phyloP scores from a whole-genome alignment of 1,139 yeast species.

The Kluyveromyces sp. region DNA sequence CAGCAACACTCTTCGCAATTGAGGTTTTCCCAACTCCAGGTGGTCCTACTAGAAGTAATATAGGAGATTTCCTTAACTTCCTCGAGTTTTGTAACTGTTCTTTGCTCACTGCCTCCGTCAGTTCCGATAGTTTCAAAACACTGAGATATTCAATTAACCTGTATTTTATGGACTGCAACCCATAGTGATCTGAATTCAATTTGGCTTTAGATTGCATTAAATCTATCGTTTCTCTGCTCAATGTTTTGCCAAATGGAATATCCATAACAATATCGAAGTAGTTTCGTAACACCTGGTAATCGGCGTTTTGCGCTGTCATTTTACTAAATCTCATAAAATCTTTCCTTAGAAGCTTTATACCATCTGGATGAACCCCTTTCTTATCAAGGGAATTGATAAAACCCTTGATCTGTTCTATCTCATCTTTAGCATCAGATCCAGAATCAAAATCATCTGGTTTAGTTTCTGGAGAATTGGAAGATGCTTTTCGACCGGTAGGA shows the following conservation, averaged over 20 bases:
- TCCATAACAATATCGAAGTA: constrained; percentile 61
- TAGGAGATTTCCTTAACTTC: constrained; percentile 41
- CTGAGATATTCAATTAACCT: constrained; percentile 77
- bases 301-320: constrained; percentile 54
- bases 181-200: constrained; percentile 77
- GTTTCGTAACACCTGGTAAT: constrained; percentile 56
- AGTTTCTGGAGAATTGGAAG: neutral
- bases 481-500: neutral
- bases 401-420: constrained; percentile 40
- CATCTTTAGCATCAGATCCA: constrained; percentile 37
- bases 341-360: constrained; percentile 45
- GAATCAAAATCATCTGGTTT: constrained; percentile 15
- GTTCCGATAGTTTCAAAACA: constrained; percentile 47
- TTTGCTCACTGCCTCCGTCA: too few species aligned
- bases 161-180: constrained; percentile 72
- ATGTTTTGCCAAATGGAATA: constrained; percentile 48
- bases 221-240: constrained; percentile 33
- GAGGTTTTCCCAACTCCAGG: constrained; percentile 96
- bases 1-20: constrained; percentile 77
- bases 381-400: constrained; percentile 38
- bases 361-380: constrained; percentile 38
- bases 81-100: neutral
- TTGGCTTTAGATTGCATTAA: constrained; percentile 48
- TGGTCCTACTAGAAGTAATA: constrained; percentile 80
- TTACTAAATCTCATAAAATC: constrained; percentile 52